Evolutionary conservation across 768 basidiomycete species (phyloP), one percentile per base, ranked within the genome.

Genomic region (Xerocomus potaroensis): DNA sequence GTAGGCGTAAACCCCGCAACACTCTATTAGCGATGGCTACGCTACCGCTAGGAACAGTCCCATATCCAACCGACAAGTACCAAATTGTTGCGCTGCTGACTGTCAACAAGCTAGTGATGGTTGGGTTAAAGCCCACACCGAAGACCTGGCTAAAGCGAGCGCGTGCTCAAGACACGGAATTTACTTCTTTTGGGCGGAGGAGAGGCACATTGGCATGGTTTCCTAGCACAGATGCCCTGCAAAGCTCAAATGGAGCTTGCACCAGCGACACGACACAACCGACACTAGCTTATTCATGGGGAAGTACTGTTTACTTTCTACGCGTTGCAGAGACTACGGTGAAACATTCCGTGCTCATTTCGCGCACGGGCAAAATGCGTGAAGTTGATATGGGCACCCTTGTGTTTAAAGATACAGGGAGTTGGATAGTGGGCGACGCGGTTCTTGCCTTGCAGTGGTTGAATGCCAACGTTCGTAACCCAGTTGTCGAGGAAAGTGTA

Each of bases 121-220:
- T 98, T 9, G 93, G 93, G 5, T 64, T 99, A 50, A 93, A 91
- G 57, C 96, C 96, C 3, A 77, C 81, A 0, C 90, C 96, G 8
- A 83, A 87, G 60, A 99, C 94, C 0, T 97, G 93, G 92, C 86
- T 87, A 59, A 84, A 89, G 59, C 78, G 73, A 43, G 71, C 81
- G 49, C 81, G 87, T 9, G 72, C 74, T 11, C 58, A 69, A 21
- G 77, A 77, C 45, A 72, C 72, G 8, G 68, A 66, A 3, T 55
- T 60, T n/a, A 62, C 66, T 47, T 66, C 70, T 14, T 70, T 59
- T 43, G 78, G 73, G 15, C 71, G 71, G 57, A 72, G 76, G 66
- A 78, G 74, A 48, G 91, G 90, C 0, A 68, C 79, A 10, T 57
- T 94, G 41, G 83, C 85, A 0, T 95, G 92, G 92, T 91, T 81